Conservation (phyloP, 805 yeast species). For the Starmerella gropengiesseri region DNA sequence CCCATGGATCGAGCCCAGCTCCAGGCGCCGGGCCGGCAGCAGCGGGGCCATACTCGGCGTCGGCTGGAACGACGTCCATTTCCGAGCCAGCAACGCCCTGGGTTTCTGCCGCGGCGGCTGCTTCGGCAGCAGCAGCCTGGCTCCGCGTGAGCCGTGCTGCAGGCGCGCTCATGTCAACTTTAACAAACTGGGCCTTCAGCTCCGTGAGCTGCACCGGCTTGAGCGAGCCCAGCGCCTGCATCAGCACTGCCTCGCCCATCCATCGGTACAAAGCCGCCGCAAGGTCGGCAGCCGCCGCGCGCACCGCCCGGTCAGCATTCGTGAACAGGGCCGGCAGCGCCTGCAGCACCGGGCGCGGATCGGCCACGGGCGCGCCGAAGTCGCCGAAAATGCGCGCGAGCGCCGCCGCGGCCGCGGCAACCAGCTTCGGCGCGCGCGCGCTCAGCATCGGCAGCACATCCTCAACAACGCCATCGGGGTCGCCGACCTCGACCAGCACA, state of each 20-base stretch:
- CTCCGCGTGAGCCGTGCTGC: constrained; percentile 14
- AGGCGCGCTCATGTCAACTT: constrained; percentile 27
- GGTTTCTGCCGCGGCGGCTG: neutral
- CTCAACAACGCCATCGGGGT: constrained; percentile 45
- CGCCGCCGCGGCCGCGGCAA: constrained; percentile 54
- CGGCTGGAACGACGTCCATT: neutral
- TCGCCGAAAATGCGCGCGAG: constrained; percentile 43
- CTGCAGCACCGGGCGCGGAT: constrained; percentile 49
- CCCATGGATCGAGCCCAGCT: constrained; percentile 49
- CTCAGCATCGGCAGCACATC: constrained; percentile 50
- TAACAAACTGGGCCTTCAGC: constrained; percentile 55
- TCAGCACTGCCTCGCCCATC: constrained; percentile 55
- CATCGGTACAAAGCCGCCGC: constrained; percentile 62
- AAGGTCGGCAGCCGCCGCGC: constrained; percentile 63
- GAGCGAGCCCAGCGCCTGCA: constrained; percentile 47
- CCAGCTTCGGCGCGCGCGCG: constrained; percentile 54
- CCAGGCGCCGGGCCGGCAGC: constrained; percentile 31
- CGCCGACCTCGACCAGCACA: constrained; percentile 55
- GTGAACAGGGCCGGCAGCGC: constrained; percentile 57
- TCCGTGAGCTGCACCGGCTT: constrained; percentile 91
- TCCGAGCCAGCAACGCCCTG: constrained; percentile 1
- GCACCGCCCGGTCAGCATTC: constrained; percentile 78
- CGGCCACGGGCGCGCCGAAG: constrained; percentile 54
- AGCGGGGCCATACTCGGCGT: neutral
- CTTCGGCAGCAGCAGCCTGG: constrained; percentile 10